Conservation (phyloP, 176 grass and related monocot species). For the Guadua angustifolia region DNA sequence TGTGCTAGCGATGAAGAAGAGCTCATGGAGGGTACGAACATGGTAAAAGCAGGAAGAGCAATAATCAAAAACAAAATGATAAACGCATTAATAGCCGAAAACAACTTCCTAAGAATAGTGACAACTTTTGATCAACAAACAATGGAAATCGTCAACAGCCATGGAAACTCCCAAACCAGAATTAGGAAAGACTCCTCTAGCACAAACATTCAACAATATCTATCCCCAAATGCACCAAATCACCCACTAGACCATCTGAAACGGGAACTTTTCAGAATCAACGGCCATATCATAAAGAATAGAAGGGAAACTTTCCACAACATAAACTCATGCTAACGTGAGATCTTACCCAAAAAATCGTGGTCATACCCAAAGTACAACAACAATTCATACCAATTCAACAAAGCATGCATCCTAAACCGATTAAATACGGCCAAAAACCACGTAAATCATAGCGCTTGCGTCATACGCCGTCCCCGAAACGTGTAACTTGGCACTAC, state of each 20-base stretch:
- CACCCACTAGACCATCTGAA: neutral
- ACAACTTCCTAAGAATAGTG: neutral
- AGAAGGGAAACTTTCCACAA: neutral
- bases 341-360: conserved; percentile 19
- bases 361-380: neutral
- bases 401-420: conserved; percentile 7
- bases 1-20: no score
- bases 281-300: neutral
- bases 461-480: neutral
- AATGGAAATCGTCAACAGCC: neutral
- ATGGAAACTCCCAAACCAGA: conserved; percentile 18
- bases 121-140: conserved; percentile 22
- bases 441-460: neutral
- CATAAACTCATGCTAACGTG: neutral
- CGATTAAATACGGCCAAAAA: conserved; percentile 16
- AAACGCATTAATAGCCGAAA: conserved; percentile 4
- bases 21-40: no score
- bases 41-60: neutral
- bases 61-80: neutral
- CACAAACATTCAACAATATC: conserved; percentile 7
- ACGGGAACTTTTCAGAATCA: neutral
- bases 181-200: conserved; percentile 25
- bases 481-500: neutral
- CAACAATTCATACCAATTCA: conserved; percentile 14
- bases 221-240: neutral